A percentile compares a stretch with the other conserved stretches of the same genome.
Evolutionary conservation across 208 protist genomes (phyloP).

Genomic region (Trypanosoma congolense): DNA sequence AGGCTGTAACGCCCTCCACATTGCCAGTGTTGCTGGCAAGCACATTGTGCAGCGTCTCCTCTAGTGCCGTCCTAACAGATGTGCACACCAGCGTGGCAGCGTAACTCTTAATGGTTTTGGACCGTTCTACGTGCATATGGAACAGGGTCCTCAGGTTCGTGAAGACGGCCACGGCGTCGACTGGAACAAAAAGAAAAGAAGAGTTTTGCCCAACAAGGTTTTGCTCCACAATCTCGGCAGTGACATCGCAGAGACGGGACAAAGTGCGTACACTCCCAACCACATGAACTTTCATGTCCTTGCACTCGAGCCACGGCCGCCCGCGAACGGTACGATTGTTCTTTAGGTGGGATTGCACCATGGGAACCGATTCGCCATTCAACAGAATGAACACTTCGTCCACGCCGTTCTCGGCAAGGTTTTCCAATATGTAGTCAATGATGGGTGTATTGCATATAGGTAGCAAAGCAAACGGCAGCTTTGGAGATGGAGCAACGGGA

Average conservation of each 20-base stretch:
- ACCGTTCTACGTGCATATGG: conserved; percentile 55
- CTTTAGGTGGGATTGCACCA: conserved; percentile 49
- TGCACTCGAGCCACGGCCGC: conserved; percentile 58
- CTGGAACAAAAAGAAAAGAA: conserved; percentile 76
- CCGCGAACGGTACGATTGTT: conserved; percentile 46
- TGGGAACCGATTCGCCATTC: conserved; percentile 37
- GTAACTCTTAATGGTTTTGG: conserved; percentile 63
- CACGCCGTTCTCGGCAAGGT: conserved; percentile 68
- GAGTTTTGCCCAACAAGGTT: conserved; percentile 72
- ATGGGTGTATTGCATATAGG: conserved; percentile 81
- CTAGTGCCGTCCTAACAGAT: conserved; percentile 34
- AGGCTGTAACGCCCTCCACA: conserved; percentile 11
- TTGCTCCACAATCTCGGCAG: conserved; percentile 54
- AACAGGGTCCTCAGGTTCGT: conserved; percentile 57
- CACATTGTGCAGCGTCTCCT: conserved; percentile 62
- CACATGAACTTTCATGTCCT: conserved; percentile 64
- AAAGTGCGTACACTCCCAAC: conserved; percentile 51
- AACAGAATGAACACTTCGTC: conserved; percentile 67
- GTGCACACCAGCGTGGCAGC: conserved; percentile 76
- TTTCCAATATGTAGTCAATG: conserved; percentile 87
- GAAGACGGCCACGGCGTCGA: conserved; percentile 61
- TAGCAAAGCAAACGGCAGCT: conserved; percentile 71
- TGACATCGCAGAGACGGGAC: conserved; percentile 48
- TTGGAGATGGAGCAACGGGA: conserved; percentile 50
- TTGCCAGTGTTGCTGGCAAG: conserved; percentile 41